phyloP scores from a whole-genome alignment of 192 early-diverging fungal species.

The Kickxella alabastrina region DNA sequence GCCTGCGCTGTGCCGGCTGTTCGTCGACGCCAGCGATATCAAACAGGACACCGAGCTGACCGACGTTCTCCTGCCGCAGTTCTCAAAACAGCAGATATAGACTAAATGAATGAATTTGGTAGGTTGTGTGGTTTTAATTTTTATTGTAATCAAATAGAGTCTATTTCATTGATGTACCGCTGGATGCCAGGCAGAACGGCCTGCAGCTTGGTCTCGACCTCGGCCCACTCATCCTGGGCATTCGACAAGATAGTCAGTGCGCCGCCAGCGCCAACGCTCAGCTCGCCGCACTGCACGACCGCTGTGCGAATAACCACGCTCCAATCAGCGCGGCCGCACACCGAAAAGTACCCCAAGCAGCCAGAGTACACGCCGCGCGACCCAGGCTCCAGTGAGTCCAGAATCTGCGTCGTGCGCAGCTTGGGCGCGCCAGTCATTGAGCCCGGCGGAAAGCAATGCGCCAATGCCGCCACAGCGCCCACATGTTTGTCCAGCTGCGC shows the following conservation, averaged over 20 bases:
- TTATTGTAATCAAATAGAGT: too few relatives aligned
- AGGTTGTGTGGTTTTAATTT: background rate
- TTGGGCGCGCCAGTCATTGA: conserved; percentile 99
- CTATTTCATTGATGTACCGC: background rate
- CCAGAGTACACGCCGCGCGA: conserved; percentile 86
- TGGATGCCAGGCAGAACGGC: conserved; percentile 17
- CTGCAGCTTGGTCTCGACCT: conserved; percentile 74
- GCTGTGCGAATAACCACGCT: conserved; percentile 92
- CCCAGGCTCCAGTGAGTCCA: conserved; percentile 66
- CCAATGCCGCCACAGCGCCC: conserved; percentile 66
- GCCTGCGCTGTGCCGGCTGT: conserved; percentile 30
- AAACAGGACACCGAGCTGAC: conserved; percentile 27
- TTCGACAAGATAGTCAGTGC: conserved; percentile 88
- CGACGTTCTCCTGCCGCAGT: conserved; percentile 13
- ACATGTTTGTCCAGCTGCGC: conserved; percentile 59
- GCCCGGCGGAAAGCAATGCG: conserved; percentile 85
- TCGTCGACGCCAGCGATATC: conserved; percentile 48
- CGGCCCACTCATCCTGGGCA: conserved; percentile 80
- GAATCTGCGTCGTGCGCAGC: conserved; percentile 71
- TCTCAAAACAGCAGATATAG: conserved; percentile 9
- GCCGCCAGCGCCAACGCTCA: conserved; percentile 89
- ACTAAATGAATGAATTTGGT: background rate
- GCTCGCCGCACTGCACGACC: conserved; percentile 41
- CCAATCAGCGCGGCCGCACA: conserved; percentile 64
- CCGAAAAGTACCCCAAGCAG: conserved; percentile 81